Percentiles rank a stretch among this genome's conserved stretches.
These are phyloP conservation scores for Rutstroemia sydowiana DNA, from an alignment of 2,329 filamentous ascomycete species.

Conservation along the genomic window DNA sequence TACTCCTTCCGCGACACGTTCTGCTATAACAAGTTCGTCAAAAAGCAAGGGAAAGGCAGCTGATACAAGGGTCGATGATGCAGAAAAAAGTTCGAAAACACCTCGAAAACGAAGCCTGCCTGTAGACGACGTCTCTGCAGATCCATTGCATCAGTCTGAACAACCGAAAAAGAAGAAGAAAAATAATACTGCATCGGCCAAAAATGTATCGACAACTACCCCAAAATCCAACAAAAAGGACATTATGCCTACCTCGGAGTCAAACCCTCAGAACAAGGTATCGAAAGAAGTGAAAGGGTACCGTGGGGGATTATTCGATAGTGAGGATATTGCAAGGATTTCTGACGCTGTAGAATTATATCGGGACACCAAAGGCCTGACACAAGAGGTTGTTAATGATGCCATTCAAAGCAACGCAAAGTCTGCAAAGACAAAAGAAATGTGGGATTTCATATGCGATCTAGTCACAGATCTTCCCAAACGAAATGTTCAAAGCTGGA, in stretches of 20 bases:
- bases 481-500: constrained; percentile 47
- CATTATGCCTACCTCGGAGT: neutral
- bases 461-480: constrained; percentile 44
- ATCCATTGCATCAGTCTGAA: neutral
- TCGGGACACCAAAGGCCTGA: constrained; percentile 36
- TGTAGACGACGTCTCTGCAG: constrained; percentile 2
- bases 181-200: neutral
- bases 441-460: constrained; percentile 45
- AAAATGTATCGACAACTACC: neutral
- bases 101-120: constrained; percentile 9
- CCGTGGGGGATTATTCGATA: neutral
- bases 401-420: constrained; percentile 32
- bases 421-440: constrained; percentile 29
- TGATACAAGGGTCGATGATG: no score
- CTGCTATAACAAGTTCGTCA: no score
- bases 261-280: neutral
- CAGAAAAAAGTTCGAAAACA: neutral
- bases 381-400: constrained; percentile 41
- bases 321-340: constrained; percentile 2
- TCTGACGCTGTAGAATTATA: constrained; percentile 35
- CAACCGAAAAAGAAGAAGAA: neutral
- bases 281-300: neutral
- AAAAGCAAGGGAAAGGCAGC: no score
- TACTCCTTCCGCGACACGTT: neutral
- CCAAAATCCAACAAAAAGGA: neutral